These are phyloP conservation scores for Rhizoclosmatium sp. DNA, from an alignment of 192 early-diverging fungal species.

Conservation along the genomic window DNA sequence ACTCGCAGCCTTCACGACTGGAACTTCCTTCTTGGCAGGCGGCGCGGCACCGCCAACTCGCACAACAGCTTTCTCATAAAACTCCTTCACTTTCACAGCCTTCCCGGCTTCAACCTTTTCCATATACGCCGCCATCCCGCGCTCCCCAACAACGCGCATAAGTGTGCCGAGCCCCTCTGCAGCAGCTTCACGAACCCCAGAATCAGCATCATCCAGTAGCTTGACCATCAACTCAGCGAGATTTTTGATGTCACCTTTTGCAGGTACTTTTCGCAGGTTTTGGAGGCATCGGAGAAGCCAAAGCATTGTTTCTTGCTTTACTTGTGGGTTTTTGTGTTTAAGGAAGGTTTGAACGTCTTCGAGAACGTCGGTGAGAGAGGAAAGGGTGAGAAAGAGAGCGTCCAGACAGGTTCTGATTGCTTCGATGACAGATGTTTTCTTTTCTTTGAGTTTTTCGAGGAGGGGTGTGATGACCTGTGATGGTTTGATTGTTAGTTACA, in stretches of 20 bases:
- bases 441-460: constrained; percentile 95
- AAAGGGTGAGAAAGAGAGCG: constrained; percentile 78
- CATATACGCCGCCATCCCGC: constrained; percentile 66
- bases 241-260: constrained; percentile 82
- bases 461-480: constrained; percentile 69
- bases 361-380: constrained; percentile 65
- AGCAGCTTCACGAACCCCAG: constrained; percentile 80
- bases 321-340: constrained; percentile 94
- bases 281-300: constrained; percentile 81
- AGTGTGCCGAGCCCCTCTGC: constrained; percentile 89
- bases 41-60: constrained; percentile 22
- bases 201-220: constrained; percentile 83
- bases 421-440: constrained; percentile 89
- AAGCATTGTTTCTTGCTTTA: constrained; percentile 77
- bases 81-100: constrained; percentile 86
- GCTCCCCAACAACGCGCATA: constrained; percentile 86
- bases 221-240: constrained; percentile 80
- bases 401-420: constrained; percentile 82
- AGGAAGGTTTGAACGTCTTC: constrained; percentile 77
- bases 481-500: background rate
- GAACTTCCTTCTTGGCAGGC: background rate
- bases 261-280: constrained; percentile 70
- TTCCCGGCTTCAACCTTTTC: constrained; percentile 91
- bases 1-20: constrained; percentile 5
- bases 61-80: constrained; percentile 83